phyloP scores from a whole-genome alignment of 2,329 filamentous ascomycete species.

The Fusarium xylarioides region DNA sequence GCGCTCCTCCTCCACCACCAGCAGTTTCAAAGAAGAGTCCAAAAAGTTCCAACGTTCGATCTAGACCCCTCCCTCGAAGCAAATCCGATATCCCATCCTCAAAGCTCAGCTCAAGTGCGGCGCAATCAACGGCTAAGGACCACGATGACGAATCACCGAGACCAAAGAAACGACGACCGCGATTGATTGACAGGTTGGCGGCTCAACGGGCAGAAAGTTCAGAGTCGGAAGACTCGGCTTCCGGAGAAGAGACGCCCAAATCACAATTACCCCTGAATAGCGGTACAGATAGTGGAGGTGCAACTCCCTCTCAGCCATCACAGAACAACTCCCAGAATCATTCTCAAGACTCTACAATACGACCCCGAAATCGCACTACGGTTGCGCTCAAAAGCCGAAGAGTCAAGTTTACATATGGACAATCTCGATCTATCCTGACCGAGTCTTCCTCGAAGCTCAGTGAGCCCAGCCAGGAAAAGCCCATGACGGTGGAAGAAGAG shows the following conservation, averaged over 20 bases:
- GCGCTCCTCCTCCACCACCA: neutral
- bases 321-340: slow-evolving; percentile 22
- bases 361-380: slow-evolving; percentile 40
- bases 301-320: slow-evolving; percentile 35
- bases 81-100: slow-evolving; percentile 5
- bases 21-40: slow-evolving; percentile 11
- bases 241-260: slow-evolving; percentile 5
- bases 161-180: slow-evolving; percentile 37
- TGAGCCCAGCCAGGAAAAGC: slow-evolving; percentile 29
- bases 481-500: slow-evolving; percentile 35
- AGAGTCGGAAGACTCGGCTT: slow-evolving; percentile 41
- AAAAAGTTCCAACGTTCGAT: slow-evolving; percentile 1
- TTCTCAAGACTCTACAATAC: slow-evolving; percentile 32
- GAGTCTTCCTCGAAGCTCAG: slow-evolving; percentile 43
- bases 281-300: slow-evolving; percentile 21
- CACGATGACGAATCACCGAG: slow-evolving; percentile 2
- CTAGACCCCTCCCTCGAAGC: slow-evolving; percentile 11
- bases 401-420: slow-evolving; percentile 50
- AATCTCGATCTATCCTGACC: slow-evolving; percentile 44
- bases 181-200: slow-evolving; percentile 55
- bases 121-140: neutral
- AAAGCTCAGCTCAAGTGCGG: neutral
- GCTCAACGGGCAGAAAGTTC: slow-evolving; percentile 51
- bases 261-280: slow-evolving; percentile 20
- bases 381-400: slow-evolving; percentile 43